phyloP scores from a whole-genome alignment of 78 protist genomes.

The Dictyostelium firmibasis region DNA sequence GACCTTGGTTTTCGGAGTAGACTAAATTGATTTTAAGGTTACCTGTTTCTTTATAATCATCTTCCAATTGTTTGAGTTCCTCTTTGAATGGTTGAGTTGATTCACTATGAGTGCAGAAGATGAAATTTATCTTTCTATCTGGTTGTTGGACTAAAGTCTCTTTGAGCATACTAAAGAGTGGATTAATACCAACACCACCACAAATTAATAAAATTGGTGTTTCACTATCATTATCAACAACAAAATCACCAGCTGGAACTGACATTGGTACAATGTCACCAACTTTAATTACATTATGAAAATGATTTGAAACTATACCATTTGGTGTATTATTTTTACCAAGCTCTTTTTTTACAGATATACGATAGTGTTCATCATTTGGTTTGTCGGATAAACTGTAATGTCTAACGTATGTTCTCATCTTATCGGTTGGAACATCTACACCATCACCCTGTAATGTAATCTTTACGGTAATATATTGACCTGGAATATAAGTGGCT shows the following conservation, averaged over 20 bases:
- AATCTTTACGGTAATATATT: slow-evolving; percentile 5
- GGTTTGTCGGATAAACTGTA: slow-evolving; percentile 21
- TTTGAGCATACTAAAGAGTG: not conserved
- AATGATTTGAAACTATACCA: slow-evolving; percentile 12
- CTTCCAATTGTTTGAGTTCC: not conserved
- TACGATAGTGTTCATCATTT: slow-evolving; percentile 29
- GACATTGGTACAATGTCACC: slow-evolving; percentile 2
- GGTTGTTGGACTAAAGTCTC: not conserved
- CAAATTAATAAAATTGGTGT: not conserved
- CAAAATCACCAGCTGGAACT: slow-evolving; percentile 18
- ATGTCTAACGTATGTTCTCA: slow-evolving; percentile 7
- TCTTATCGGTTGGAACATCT: not conserved
- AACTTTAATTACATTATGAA: not conserved
- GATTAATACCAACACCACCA: slow-evolving; percentile 9
- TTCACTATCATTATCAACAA: not conserved
- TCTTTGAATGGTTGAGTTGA: not conserved
- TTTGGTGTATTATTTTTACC: not conserved
- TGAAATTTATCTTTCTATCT: not conserved
- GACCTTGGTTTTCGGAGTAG: not conserved
- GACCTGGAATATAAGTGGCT: not conserved
- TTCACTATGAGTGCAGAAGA: not conserved
- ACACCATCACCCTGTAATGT: not conserved
- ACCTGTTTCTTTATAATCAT: not conserved
- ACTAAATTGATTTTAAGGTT: not conserved
- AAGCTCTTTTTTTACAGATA: not conserved